Base-by-base conservation (phyloP, 176 grass and related monocot species). In the Eremochloa ophiuroides region DNA sequence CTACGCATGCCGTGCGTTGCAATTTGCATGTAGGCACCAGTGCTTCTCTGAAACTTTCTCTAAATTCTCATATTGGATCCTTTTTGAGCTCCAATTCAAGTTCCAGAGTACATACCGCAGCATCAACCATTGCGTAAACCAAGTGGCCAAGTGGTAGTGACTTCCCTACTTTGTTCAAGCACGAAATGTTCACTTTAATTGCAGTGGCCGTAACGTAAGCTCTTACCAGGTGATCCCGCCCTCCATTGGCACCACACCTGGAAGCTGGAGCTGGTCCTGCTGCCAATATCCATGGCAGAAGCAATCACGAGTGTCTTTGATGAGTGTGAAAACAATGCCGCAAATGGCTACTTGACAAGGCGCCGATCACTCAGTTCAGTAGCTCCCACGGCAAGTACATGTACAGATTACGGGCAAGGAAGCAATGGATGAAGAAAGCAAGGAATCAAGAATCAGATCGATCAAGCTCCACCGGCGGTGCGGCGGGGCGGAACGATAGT, bases 401-500 rank as follows among this genome's bases (percentile, higher is more conserved):
- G 42, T 27, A 53, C 47, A 66, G 29, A 48, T 31, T 11, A 66
- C 11, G 65, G 65, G 18, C 18, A 7, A 66, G 1, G n/a, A 22
- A 31, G 71, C 40, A 78, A 10, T 27, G 61, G 8, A 38, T 0
- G 51, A 60, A 40, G 1, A 44, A 81, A 50, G n/a, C 5, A 22
- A 77, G 74, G 62, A 61, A 62, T 62, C 62, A 29, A 76, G 7
- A 81, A n/a, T 66, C 10, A 65, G 59, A 76, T 69, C 73, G 59
- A 76, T 69, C 63, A 30, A 44, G 17, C 72, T 41, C 39, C 48
- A n/a, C 69, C 25, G 20, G 23, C 1, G 15, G 35, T n/a, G n/a
- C 26, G 23, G 25, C 10, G 4, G 68, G 3, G 22, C 9, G 2
- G 47, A 46, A 53, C 50, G n/a, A 68, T n/a, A 7, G 20, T 26